These are phyloP conservation scores for Stephania cephalantha DNA, from an alignment of 164 flowering plant species.

Conservation along the genomic window DNA sequence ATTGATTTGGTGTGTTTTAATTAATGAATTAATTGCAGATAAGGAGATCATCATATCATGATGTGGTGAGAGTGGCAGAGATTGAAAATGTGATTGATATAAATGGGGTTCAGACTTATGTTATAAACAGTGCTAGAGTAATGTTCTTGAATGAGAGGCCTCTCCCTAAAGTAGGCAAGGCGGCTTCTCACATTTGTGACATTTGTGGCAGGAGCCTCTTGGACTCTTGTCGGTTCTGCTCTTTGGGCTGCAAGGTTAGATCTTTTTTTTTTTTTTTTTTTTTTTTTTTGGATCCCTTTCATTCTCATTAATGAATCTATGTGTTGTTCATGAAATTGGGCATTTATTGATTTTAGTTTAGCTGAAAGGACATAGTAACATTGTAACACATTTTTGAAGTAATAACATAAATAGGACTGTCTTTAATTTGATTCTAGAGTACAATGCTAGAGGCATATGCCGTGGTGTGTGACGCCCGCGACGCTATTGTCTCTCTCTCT, in stretches of 20 bases:
- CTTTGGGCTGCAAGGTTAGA: constrained; percentile 88
- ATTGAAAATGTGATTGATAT: constrained; percentile 68
- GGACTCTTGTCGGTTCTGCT: constrained; percentile 81
- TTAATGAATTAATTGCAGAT: constrained; percentile 38
- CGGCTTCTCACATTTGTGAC: constrained; percentile 68
- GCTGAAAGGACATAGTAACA: no score
- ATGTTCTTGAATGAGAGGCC: constrained; percentile 87
- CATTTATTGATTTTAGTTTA: no score
- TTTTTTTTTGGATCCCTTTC: no score
- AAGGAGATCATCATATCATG: constrained; percentile 93
- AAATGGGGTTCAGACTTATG: constrained; percentile 86
- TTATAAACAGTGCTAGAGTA: constrained; percentile 91
- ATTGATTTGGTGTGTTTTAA: neutral
- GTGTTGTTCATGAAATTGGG: no score
- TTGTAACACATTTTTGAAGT: no score
- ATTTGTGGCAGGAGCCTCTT: constrained; percentile 74
- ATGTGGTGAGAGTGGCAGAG: constrained; percentile 88
- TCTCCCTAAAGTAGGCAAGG: constrained; percentile 68
- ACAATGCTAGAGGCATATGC: no score
- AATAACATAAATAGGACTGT: no score
- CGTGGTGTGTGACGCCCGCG: no score
- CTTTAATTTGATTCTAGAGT: no score
- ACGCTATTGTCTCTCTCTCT: no score
- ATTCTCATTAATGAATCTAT: no score
- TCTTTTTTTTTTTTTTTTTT: no score